Evolutionary conservation across 75 land plant species (phyloP), one percentile per base, ranked within the genome.

Genomic region (Pinus tabuliformis): DNA sequence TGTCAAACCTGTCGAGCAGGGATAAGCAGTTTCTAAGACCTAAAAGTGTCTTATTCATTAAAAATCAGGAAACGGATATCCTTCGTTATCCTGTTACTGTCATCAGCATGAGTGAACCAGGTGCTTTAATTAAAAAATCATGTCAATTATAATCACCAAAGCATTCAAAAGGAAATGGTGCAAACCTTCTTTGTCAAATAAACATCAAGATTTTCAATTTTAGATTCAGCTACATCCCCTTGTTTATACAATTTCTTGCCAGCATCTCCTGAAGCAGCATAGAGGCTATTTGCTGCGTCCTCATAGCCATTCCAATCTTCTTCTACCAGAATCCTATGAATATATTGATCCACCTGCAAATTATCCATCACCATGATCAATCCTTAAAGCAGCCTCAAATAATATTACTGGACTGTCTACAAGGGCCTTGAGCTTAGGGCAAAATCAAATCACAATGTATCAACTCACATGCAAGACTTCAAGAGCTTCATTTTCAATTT

Each of bases 121-220:
- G 52, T 42, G 11, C 52, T 42, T 8, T 68, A 45, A n/a, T 68
- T 42, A 4, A 20, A 68, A 12, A 49, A 9, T 9, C 2, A 18
- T 52, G 57, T 63, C 15, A 17, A 74, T 71, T 61, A 65, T 15
- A 33, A 30, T 21, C 56, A 49, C 26, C 36, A 17, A 21, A 70
- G 70, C 52, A 65, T 59, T 63, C 33, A 72, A 54, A 72, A 22
- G 21, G 17, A 62, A 59, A 64, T 42, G 13, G 14, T 56, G 39
- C 26, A 54, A 28, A 94, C 99, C 91, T 94, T 94, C 81, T 89
- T 96, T 75, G 94, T 65, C 72, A 96, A 78, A 77, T 94, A 96
- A n/a, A 66, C 79, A 76, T 94, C 95, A 11, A 96, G 49, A 77
- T 86, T 86, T 64, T 88, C 39, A 66, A 90, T 59, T 64, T 86